Percentiles rank a stretch among this genome's conserved stretches.
Conservation (phyloP, 164 flowering plant species). For the Taxillus chinensis region DNA sequence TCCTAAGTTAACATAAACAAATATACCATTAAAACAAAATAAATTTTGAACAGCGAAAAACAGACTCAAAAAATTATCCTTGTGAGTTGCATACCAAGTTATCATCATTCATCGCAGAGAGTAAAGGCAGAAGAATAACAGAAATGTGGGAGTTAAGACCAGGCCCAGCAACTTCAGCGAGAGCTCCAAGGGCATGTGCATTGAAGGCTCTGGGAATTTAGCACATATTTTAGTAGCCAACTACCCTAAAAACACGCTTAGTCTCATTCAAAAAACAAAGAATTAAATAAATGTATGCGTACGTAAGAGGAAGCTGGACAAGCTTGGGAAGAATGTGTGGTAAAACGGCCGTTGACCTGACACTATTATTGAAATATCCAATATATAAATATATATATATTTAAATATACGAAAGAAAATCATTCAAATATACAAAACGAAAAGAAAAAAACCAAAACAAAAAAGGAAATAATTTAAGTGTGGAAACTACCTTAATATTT, state of each 20-base stretch:
- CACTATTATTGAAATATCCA: conserved; percentile 38
- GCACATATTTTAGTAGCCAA: too few species aligned
- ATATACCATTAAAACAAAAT: neutral
- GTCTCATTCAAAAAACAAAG: neutral
- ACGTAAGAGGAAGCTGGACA: conserved; percentile 89
- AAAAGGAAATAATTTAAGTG: neutral
- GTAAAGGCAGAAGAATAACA: conserved; percentile 78
- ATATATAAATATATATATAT: neutral
- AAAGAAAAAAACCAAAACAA: neutral
- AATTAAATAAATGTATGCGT: conserved; percentile 21
- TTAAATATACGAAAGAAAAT: neutral
- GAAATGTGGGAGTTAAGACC: conserved; percentile 77
- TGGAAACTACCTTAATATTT: conserved; percentile 68
- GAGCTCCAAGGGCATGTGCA: conserved; percentile 95
- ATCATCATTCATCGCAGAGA: conserved; percentile 72
- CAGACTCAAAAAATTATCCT: neutral
- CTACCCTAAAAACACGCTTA: conserved; percentile 5
- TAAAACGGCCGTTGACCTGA: conserved; percentile 88
- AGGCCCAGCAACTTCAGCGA: conserved; percentile 98
- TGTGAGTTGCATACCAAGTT: conserved; percentile 39
- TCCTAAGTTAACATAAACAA: conserved; percentile 36
- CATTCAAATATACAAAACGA: neutral
- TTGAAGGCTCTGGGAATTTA: conserved; percentile 65
- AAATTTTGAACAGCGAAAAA: neutral
- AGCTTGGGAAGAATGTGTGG: conserved; percentile 98